Conservation (phyloP, 352 stramenopile genomes). For the Globisporangium cylindrosporum region DNA sequence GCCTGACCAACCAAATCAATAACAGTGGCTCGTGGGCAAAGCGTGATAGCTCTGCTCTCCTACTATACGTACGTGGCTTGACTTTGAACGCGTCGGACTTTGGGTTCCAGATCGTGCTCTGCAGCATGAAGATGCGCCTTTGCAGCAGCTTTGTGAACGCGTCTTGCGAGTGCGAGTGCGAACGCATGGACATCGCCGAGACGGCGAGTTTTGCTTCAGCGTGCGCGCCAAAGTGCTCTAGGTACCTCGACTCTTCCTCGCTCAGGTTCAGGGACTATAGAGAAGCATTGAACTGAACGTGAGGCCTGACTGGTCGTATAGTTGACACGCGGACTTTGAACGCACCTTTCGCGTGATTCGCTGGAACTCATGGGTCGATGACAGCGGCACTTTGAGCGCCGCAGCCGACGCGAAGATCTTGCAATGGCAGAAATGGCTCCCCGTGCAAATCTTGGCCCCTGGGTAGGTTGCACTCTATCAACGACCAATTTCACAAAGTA, state of each 20-base stretch:
- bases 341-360: slow-evolving; percentile 61
- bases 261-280: slow-evolving; percentile 53
- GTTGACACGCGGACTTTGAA: too few relatives aligned
- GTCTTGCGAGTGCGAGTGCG: slow-evolving; percentile 15
- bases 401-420: slow-evolving; percentile 25
- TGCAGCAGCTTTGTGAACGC: slow-evolving; percentile 50
- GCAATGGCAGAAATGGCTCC: slow-evolving; percentile 50
- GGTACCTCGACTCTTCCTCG: slow-evolving; percentile 53
- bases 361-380: slow-evolving; percentile 35
- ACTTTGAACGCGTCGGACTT: slow-evolving; percentile 55
- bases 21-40: neutral
- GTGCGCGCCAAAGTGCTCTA: slow-evolving; percentile 54
- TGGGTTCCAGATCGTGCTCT: slow-evolving; percentile 68
- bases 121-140: slow-evolving; percentile 64
- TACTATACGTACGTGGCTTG: slow-evolving; percentile 35
- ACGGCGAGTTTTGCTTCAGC: slow-evolving; percentile 35
- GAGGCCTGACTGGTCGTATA: neutral
- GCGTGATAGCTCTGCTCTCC: neutral
- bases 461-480: slow-evolving; percentile 1
- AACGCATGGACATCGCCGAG: neutral
- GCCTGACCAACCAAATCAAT: neutral
- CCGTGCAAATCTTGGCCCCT: slow-evolving; percentile 31
- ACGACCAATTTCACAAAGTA: neutral
- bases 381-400: slow-evolving; percentile 17
- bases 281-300: neutral